phyloP scores from a whole-genome alignment of 2,329 filamentous ascomycete species.

The Eutypella sp. region DNA sequence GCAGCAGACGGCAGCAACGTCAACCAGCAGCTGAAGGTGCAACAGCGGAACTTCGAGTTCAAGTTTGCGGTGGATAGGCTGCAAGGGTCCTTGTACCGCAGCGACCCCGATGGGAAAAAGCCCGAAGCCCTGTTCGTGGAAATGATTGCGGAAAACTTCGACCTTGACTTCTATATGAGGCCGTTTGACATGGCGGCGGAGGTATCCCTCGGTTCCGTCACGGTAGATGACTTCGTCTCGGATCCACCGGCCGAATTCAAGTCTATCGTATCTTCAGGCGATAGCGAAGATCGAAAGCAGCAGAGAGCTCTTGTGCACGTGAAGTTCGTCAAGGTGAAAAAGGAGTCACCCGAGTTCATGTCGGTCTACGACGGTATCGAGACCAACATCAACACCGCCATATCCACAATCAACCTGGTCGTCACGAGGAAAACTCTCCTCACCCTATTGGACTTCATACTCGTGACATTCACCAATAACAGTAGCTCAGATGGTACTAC shows the following conservation, averaged over 20 bases:
- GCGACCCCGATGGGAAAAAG: slow-evolving; percentile 71
- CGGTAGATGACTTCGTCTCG: slow-evolving; percentile 92
- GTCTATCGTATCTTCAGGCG: slow-evolving; percentile 87
- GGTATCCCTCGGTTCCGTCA: slow-evolving; percentile 79
- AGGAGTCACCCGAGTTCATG: slow-evolving; percentile 87
- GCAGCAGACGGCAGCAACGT: slow-evolving; percentile 52
- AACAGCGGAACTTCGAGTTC: slow-evolving; percentile 91
- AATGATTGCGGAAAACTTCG: slow-evolving; percentile 83
- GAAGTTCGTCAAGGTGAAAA: slow-evolving; percentile 86
- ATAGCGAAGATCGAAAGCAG: slow-evolving; percentile 65
- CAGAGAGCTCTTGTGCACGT: slow-evolving; percentile 80
- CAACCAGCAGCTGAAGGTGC: slow-evolving; percentile 61
- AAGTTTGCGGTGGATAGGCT: slow-evolving; percentile 94
- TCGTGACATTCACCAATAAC: slow-evolving; percentile 77
- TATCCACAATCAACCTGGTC: slow-evolving; percentile 94
- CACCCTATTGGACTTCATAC: slow-evolving; percentile 88
- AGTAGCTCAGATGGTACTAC: slow-evolving; percentile 28
- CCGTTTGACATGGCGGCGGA: slow-evolving; percentile 92
- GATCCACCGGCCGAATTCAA: slow-evolving; percentile 87
- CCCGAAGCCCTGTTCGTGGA: slow-evolving; percentile 83
- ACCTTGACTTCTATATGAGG: slow-evolving; percentile 80
- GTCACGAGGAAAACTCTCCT: slow-evolving; percentile 90
- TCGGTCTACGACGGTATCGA: slow-evolving; percentile 88
- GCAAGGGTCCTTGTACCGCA: slow-evolving; percentile 85
- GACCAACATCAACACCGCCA: slow-evolving; percentile 82